A percentile compares a stretch with the other conserved stretches of the same genome.
Evolutionary conservation across 1,284 basidiomycete species (phyloP).

Genomic region (Apiotrichum siamense): DNA sequence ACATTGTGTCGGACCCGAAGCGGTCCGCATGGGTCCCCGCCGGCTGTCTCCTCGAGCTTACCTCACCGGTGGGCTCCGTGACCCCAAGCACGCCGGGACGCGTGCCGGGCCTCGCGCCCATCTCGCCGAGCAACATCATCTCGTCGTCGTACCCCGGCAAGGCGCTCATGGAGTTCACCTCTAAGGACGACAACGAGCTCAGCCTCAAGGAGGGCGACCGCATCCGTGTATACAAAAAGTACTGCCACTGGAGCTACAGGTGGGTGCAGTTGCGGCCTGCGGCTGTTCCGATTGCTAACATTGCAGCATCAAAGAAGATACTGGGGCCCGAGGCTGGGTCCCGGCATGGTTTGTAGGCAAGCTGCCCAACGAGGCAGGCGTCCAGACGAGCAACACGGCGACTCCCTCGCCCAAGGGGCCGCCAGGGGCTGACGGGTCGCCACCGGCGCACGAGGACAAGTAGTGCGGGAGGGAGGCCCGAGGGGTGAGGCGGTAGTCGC

Average conservation of each 20-base stretch:
- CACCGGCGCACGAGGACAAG: neutral
- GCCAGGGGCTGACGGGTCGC: neutral
- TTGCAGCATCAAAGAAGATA: slow-evolving; percentile 69
- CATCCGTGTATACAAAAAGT: slow-evolving; percentile 89
- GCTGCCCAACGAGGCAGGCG: slow-evolving; percentile 3
- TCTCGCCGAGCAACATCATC: slow-evolving; percentile 78
- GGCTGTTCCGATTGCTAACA: neutral
- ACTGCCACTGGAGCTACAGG: slow-evolving; percentile 88
- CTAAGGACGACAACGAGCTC: slow-evolving; percentile 83
- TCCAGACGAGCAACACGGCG: neutral
- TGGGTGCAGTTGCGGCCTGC: neutral
- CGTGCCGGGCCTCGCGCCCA: slow-evolving; percentile 52
- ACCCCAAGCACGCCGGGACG: slow-evolving; percentile 8
- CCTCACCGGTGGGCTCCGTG: slow-evolving; percentile 54
- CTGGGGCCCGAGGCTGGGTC: slow-evolving; percentile 85
- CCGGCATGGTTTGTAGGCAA: slow-evolving; percentile 54
- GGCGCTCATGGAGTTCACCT: slow-evolving; percentile 89
- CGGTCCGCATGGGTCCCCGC: slow-evolving; percentile 79
- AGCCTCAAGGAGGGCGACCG: slow-evolving; percentile 77
- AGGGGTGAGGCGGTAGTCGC: neutral
- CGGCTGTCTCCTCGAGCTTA: slow-evolving; percentile 88
- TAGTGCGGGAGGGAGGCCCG: neutral
- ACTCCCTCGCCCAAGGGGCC: neutral
- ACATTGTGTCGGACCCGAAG: slow-evolving; percentile 64
- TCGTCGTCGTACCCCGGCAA: slow-evolving; percentile 90